A percentile compares a stretch with the other conserved stretches of the same genome.
Evolutionary conservation across 2,329 filamentous ascomycete species (phyloP).

Genomic region (Lachnellula hyalina): DNA sequence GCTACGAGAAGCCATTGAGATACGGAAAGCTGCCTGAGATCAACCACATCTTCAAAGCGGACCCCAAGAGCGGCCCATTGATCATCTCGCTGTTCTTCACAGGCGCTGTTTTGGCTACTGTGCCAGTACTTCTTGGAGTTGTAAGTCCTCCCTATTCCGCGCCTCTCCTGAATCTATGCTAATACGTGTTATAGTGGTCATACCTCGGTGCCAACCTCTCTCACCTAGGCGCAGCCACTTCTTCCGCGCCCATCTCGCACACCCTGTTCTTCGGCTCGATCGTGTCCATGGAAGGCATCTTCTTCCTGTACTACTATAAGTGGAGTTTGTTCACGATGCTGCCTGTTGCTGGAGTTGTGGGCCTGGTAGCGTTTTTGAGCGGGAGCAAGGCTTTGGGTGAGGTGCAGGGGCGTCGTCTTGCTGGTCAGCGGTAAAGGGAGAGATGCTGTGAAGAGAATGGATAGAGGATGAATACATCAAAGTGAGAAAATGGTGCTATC

Average conservation of each 20-base stretch:
- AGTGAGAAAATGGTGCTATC: slow-evolving; percentile 4
- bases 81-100: slow-evolving; percentile 75
- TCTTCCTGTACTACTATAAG: slow-evolving; percentile 87
- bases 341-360: slow-evolving; percentile 64
- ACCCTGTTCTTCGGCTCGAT: slow-evolving; percentile 82
- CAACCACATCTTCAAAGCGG: slow-evolving; percentile 80
- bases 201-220: slow-evolving; percentile 75
- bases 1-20: slow-evolving; percentile 64
- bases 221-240: slow-evolving; percentile 71
- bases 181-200: slow-evolving; percentile 57
- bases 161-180: slow-evolving; percentile 15
- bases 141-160: slow-evolving; percentile 44
- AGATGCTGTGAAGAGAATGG: neutral
- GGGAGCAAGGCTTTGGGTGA: slow-evolving; percentile 87
- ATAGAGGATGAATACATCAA: neutral
- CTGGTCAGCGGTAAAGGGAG: slow-evolving; percentile 40
- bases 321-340: slow-evolving; percentile 92
- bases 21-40: slow-evolving; percentile 84
- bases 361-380: slow-evolving; percentile 71
- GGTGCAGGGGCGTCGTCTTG: slow-evolving; percentile 81
- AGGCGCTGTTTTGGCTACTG: slow-evolving; percentile 62
- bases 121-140: slow-evolving; percentile 66
- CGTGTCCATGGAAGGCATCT: slow-evolving; percentile 80
- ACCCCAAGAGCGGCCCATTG: slow-evolving; percentile 74
- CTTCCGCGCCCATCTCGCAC: slow-evolving; percentile 74